phyloP scores from a whole-genome alignment of 257 asterid genomes.

The Ophiorrhiza pumila region DNA sequence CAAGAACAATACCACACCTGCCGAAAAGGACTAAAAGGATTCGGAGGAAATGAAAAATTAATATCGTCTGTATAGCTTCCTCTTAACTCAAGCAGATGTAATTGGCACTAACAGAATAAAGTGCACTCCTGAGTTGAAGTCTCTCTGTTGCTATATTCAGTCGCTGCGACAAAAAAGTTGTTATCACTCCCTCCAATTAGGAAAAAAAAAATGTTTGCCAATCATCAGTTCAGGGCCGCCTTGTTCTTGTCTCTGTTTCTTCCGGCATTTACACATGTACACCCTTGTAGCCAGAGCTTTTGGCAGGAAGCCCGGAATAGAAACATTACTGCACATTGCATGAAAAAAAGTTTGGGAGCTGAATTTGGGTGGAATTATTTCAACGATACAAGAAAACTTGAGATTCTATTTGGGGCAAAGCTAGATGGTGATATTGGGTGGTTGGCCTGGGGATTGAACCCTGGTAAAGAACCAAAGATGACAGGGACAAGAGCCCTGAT shows the following conservation, averaged over 20 bases:
- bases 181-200: not conserved
- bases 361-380: slow-evolving; percentile 48
- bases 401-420: slow-evolving; percentile 44
- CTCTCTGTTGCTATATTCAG: not conserved
- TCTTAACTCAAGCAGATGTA: not conserved
- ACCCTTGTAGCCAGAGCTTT: slow-evolving; percentile 33
- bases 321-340: slow-evolving; percentile 30
- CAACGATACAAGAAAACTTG: slow-evolving; percentile 26
- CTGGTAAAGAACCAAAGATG: slow-evolving; percentile 39
- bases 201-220: not conserved
- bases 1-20: not conserved
- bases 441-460: slow-evolving; percentile 80
- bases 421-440: slow-evolving; percentile 32
- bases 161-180: not conserved
- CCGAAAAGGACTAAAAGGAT: not conserved
- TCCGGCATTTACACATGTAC: not conserved
- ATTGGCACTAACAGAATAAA: slow-evolving; percentile 12
- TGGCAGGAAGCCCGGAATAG: slow-evolving; percentile 1
- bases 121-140: not conserved
- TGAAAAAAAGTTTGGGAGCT: slow-evolving; percentile 25
- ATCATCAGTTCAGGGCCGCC: not conserved
- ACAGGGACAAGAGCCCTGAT: slow-evolving; percentile 56
- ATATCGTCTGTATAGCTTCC: not conserved
- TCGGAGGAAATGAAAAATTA: not conserved
- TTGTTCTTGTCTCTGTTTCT: slow-evolving; percentile 1